phyloP scores from a whole-genome alignment of 2,329 filamentous ascomycete genomes.

The Sporothrix variecibatus region DNA sequence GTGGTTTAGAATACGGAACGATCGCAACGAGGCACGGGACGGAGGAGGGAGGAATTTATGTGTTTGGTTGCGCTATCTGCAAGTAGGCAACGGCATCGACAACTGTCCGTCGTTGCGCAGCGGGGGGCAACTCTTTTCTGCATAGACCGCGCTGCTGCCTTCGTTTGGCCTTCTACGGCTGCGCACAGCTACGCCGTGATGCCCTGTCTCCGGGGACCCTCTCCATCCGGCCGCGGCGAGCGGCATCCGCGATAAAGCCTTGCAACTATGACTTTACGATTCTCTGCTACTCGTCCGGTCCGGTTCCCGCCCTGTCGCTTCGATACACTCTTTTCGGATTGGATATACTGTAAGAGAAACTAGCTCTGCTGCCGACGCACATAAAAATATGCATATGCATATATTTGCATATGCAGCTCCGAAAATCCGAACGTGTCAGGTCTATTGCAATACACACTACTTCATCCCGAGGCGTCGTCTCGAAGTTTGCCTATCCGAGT shows the following conservation, averaged over 20 bases:
- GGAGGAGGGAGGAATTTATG: background rate
- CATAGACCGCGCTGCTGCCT: background rate
- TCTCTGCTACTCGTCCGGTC: background rate
- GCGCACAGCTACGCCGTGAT: background rate
- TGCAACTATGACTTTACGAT: background rate
- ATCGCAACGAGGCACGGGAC: background rate
- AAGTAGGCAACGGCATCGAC: constrained; percentile 3
- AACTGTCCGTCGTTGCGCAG: background rate
- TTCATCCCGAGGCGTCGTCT: background rate
- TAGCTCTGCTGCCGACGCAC: background rate
- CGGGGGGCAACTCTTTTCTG: background rate
- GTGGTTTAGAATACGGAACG: background rate
- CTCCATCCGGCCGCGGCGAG: background rate
- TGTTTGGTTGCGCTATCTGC: background rate
- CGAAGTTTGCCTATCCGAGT: background rate
- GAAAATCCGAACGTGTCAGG: background rate
- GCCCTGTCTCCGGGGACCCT: background rate
- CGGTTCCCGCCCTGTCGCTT: background rate
- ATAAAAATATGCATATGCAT: background rate
- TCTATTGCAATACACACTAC: background rate
- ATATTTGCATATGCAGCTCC: constrained; percentile 10
- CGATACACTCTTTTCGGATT: background rate
- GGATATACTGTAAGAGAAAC: background rate
- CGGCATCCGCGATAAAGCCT: background rate
- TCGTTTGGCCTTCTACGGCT: background rate